Base-by-base conservation (phyloP, 495 filamentous ascomycete species). In the Podospora conica region DNA sequence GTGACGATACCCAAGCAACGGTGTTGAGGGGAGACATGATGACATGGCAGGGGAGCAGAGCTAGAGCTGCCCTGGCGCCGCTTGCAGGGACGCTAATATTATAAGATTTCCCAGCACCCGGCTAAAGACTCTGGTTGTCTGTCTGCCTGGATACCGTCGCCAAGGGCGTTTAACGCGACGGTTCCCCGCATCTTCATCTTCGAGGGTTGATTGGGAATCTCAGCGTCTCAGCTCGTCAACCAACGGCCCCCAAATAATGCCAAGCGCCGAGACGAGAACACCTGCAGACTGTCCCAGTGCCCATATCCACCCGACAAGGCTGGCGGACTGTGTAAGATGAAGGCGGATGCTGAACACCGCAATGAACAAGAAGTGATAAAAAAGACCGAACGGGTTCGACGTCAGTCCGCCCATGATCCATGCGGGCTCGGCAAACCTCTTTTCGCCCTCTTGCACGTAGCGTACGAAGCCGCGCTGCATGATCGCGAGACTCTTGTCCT, bases 211-310 rank as follows among this genome's bases (percentile, higher is more conserved):
- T 29, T 23, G 23, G 29, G 7, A 15, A 20, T 29, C 31, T 59
- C 64, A 70, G 20, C 18, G 54, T 53, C 31, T 55, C 68, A 70
- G 58, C 65, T 70, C 68, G 12, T 68, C 56, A 2, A 65, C 27
- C 25, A 68, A 61, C 20, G 68, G 62, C 54, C 40, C 57, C 68
- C 68, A 70, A 53, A 70, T 65, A 22, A 70, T 65, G 20, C 22
- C 5, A 24, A 68, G 20, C 1, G 68, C 68, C 1, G 65, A 61
- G 18, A 27, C 53, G 8, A 68, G 60, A 21, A 70, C 25, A 9
- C 48, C 4, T 23, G 12, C 25, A 11, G 68, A 66, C 20, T 62
- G 61, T 6, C 53, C 27, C 7, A 69, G 28, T 3, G 68, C 68
- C 10, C 0, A 5, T 0, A 33, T 22, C 2, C 65, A 18, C 6